A percentile compares a stretch with the other conserved stretches of the same genome.
phyloP scores from a whole-genome alignment of 1,139 yeast species.

The Debaryomyces nepalensis region DNA sequence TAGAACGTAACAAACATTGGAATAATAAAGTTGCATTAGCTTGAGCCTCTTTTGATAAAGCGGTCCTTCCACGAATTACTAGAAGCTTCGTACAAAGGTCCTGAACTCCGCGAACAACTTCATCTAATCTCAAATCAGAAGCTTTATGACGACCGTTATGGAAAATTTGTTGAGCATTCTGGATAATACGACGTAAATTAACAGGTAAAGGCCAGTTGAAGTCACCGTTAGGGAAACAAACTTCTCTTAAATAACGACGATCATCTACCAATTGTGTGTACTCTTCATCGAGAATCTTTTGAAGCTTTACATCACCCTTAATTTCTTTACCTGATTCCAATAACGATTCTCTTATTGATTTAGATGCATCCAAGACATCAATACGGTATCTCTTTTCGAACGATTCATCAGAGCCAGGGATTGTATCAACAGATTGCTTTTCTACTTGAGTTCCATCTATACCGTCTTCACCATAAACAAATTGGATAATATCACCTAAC shows the following conservation, averaged over 20 bases:
- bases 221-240: conserved; percentile 91
- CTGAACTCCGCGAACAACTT: conserved; percentile 75
- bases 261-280: conserved; percentile 76
- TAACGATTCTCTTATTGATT: conserved; percentile 68
- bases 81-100: conserved; percentile 66
- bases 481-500: conserved; percentile 93
- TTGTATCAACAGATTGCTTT: conserved; percentile 93
- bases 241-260: conserved; percentile 76
- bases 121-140: conserved; percentile 84
- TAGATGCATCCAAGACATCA: conserved; percentile 76
- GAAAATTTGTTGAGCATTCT: conserved; percentile 97
- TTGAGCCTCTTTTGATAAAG: conserved; percentile 82
- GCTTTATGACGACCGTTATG: conserved; percentile 90
- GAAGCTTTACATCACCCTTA: conserved; percentile 85
- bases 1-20: conserved; percentile 90
- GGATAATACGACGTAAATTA: conserved; percentile 93
- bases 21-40: conserved; percentile 87
- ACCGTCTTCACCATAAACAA: conserved; percentile 99
- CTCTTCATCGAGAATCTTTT: conserved; percentile 81
- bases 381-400: conserved; percentile 87
- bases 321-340: conserved; percentile 91
- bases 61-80: conserved; percentile 84
- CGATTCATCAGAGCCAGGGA: conserved; percentile 86
- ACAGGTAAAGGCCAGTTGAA: conserved; percentile 98
- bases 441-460: conserved; percentile 98